These are phyloP conservation scores for Gentiana dahurica DNA, from an alignment of 257 asterid species.

Conservation along the genomic window DNA sequence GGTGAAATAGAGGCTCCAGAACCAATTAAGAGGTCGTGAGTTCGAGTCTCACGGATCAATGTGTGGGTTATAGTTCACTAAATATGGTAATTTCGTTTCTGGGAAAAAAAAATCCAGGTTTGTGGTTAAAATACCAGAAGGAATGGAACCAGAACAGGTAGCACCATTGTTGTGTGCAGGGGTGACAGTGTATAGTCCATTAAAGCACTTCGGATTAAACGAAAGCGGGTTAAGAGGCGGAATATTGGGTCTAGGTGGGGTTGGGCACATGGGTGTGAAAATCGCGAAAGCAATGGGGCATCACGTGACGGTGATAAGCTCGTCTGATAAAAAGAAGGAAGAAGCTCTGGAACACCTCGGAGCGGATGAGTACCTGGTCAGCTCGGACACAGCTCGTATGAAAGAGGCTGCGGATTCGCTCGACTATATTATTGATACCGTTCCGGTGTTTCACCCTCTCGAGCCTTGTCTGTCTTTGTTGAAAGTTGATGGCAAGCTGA, in stretches of 20 bases:
- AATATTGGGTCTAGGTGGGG: slow-evolving; percentile 88
- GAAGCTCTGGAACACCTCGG: slow-evolving; percentile 83
- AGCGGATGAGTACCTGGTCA: slow-evolving; percentile 81
- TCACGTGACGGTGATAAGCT: slow-evolving; percentile 80
- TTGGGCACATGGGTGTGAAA: slow-evolving; percentile 96
- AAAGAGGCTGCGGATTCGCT: slow-evolving; percentile 58
- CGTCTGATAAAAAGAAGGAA: slow-evolving; percentile 59
- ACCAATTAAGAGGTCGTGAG: too few relatives aligned
- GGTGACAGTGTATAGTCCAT: slow-evolving; percentile 80
- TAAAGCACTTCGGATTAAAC: slow-evolving; percentile 64
- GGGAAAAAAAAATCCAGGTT: slow-evolving; percentile 28
- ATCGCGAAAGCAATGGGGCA: slow-evolving; percentile 94
- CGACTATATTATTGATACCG: slow-evolving; percentile 81
- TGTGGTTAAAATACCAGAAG: slow-evolving; percentile 84
- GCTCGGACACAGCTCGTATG: slow-evolving; percentile 51
- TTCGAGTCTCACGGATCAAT: too few relatives aligned
- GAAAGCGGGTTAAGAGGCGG: slow-evolving; percentile 70
- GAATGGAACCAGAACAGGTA: slow-evolving; percentile 83
- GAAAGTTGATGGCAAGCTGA: slow-evolving; percentile 76
- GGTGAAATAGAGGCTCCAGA: too few relatives aligned
- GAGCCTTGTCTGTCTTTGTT: slow-evolving; percentile 75
- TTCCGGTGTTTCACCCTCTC: slow-evolving; percentile 75
- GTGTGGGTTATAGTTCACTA: too few relatives aligned
- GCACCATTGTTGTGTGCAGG: slow-evolving; percentile 94
- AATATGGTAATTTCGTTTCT: too few relatives aligned